Base-by-base conservation (phyloP, 306 rosid genomes). In the Lagenaria siceraria region DNA sequence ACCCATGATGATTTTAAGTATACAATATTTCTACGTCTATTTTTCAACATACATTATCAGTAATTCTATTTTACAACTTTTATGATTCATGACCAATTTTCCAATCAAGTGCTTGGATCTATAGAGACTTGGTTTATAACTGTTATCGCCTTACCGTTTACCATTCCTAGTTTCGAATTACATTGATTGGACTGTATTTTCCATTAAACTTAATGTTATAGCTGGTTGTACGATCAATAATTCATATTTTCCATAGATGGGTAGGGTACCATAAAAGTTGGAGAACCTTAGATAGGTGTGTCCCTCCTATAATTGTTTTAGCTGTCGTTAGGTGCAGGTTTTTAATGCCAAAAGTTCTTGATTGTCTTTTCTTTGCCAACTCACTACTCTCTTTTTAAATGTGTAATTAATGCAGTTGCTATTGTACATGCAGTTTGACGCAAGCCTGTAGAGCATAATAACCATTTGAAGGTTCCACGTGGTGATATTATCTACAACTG, bases 341-440 rank as follows among this genome's bases (percentile, higher is more conserved):
- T 74, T 80, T 22, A 80, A 73, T 74, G 71, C 82, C 65, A 78
- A 84, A 84, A 84, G 84, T 36, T 58, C 21, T 51, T 64, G 31
- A 51, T 74, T 84, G 84, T 78, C 80, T 40, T 52, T 59, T 73
- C 63, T 24, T 62, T 22, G 18, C 59, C 76, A 48, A 48, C 15
- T 71, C 42, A 71, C 25, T 17, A 17, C 58, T 48, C 76, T 71
- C 40, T 71, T 46, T 48, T 48, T 49, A 9, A 48, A 25, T 48
- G 25, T 71, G 59, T 71, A 69, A 25, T 71, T 25, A 71, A 71
- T 71, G 76, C 59, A 25, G 55, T 46, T 55, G 64, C 82, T 33
- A 42, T 48, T 62, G 22, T 48, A 62, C 8, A 14, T 18, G 80
- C 76, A 25, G 43, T 66, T 55, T 43, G 58, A 48, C 21, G 17